phyloP scores from a whole-genome alignment of 495 filamentous ascomycete genomes.

The Annulohypoxylon moriforme region DNA sequence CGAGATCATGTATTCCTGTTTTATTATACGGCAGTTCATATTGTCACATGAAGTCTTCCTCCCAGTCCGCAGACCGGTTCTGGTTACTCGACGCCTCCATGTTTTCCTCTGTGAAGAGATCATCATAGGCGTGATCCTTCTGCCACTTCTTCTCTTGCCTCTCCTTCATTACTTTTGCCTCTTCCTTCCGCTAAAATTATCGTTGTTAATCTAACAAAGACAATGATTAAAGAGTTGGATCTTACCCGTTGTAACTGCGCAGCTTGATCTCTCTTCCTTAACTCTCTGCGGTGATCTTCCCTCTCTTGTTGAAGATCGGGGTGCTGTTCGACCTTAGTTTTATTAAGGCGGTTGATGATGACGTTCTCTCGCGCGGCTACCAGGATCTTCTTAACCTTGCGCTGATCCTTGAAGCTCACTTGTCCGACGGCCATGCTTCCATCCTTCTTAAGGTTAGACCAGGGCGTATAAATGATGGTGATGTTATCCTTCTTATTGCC shows the following conservation, averaged over 20 bases:
- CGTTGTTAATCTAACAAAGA: constrained; percentile 6
- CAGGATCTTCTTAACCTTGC: constrained; percentile 82
- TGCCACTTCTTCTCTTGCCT: constrained; percentile 89
- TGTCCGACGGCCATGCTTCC: constrained; percentile 96
- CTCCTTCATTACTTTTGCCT: constrained; percentile 80
- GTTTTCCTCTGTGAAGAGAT: constrained; percentile 76
- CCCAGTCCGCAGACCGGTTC: constrained; percentile 68
- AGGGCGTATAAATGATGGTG: constrained; percentile 95
- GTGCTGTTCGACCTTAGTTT: constrained; percentile 88
- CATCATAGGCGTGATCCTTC: constrained; percentile 95
- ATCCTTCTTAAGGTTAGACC: constrained; percentile 96
- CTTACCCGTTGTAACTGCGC: constrained; percentile 72
- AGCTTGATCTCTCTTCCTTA: constrained; percentile 75
- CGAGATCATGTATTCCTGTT: constrained; percentile 20
- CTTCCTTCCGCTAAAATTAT: constrained; percentile 74
- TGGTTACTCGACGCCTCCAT: constrained; percentile 75
- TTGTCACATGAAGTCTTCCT: constrained; percentile 78
- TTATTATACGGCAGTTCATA: constrained; percentile 29
- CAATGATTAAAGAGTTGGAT: constrained; percentile 11
- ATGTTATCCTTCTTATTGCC: constrained; percentile 99
- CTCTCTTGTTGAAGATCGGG: constrained; percentile 84
- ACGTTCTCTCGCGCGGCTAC: constrained; percentile 81
- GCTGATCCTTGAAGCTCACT: constrained; percentile 92
- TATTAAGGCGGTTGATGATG: constrained; percentile 95
- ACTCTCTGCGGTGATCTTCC: constrained; percentile 74